A percentile compares a stretch with the other conserved stretches of the same genome.
Conservation (phyloP, 2,329 filamentous ascomycete genomes). For the Exserohilum turcica region DNA sequence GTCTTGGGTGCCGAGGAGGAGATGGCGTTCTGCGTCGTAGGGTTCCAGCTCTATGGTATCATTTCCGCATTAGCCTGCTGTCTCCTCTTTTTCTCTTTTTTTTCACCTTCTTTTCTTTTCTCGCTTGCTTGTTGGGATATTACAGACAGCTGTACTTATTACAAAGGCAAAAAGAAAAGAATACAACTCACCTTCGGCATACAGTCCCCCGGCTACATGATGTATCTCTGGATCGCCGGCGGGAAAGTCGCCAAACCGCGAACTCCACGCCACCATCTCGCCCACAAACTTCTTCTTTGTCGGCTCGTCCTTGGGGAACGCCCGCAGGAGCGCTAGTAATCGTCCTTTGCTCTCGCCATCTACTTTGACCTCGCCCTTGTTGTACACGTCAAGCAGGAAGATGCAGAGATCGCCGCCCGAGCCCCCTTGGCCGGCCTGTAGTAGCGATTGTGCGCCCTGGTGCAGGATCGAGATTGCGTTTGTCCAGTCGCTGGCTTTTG, state of each 20-base stretch:
- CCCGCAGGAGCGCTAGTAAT: constrained; percentile 75
- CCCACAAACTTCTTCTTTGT: constrained; percentile 90
- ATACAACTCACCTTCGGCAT: constrained; percentile 68
- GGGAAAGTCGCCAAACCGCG: constrained; percentile 82
- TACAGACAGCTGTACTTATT: no score
- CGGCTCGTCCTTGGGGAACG: constrained; percentile 83
- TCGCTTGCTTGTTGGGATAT: not conserved
- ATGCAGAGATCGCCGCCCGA: constrained; percentile 89
- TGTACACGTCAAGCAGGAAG: constrained; percentile 88
- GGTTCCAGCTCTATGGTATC: constrained; percentile 73
- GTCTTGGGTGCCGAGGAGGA: constrained; percentile 86
- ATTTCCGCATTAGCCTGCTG: not conserved
- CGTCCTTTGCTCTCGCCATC: constrained; percentile 75
- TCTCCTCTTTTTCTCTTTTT: not conserved
- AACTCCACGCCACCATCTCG: constrained; percentile 88
- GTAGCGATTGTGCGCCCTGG: constrained; percentile 80
- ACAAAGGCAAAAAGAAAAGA: not conserved
- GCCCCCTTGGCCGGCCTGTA: constrained; percentile 91
- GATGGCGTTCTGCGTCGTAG: constrained; percentile 91
- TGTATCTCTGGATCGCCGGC: constrained; percentile 93
- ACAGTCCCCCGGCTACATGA: constrained; percentile 85
- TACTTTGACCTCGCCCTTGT: constrained; percentile 78
- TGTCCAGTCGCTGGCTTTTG: constrained; percentile 82
- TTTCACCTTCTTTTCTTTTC: not conserved
- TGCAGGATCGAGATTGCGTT: constrained; percentile 86